phyloP scores from a whole-genome alignment of 164 flowering plant species.

The Taxillus chinensis region DNA sequence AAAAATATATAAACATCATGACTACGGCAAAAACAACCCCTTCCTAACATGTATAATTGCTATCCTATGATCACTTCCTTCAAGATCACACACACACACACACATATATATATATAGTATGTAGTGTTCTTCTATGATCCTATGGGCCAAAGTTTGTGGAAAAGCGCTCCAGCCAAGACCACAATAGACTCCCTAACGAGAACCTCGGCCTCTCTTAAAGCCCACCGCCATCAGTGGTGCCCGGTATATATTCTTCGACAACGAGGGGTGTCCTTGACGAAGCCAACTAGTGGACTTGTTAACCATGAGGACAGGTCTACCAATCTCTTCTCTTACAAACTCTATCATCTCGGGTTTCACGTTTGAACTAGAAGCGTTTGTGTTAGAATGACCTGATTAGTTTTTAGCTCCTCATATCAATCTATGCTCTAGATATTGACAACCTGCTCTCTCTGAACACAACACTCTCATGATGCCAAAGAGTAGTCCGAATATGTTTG shows the following conservation, averaged over 20 bases:
- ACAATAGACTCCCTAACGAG: conserved; percentile 53
- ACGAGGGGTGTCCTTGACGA: not conserved
- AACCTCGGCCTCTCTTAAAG: conserved; percentile 32
- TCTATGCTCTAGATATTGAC: conserved; percentile 53
- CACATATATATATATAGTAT: no score
- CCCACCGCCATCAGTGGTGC: conserved; percentile 3
- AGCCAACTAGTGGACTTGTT: conserved; percentile 19
- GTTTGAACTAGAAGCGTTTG: conserved; percentile 46
- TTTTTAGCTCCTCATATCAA: conserved; percentile 41
- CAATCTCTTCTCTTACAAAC: conserved; percentile 43
- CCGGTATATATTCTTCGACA: conserved; percentile 5
- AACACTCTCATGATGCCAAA: conserved; percentile 71
- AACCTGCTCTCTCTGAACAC: conserved; percentile 75
- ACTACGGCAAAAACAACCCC: no score
- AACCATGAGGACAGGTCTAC: conserved; percentile 29
- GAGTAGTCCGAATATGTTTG: conserved; percentile 50
- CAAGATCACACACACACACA: no score
- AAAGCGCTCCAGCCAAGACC: conserved; percentile 71
- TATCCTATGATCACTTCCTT: no score
- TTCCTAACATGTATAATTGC: no score
- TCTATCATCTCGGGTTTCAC: conserved; percentile 36
- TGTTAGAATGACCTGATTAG: conserved; percentile 65
- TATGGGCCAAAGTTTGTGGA: conserved; percentile 55
- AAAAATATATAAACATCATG: no score
- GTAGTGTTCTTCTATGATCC: no score